A percentile compares a stretch with the other conserved stretches of the same genome.
Conservation (phyloP, 306 rosid species). For the Casuarina cunninghamiana region DNA sequence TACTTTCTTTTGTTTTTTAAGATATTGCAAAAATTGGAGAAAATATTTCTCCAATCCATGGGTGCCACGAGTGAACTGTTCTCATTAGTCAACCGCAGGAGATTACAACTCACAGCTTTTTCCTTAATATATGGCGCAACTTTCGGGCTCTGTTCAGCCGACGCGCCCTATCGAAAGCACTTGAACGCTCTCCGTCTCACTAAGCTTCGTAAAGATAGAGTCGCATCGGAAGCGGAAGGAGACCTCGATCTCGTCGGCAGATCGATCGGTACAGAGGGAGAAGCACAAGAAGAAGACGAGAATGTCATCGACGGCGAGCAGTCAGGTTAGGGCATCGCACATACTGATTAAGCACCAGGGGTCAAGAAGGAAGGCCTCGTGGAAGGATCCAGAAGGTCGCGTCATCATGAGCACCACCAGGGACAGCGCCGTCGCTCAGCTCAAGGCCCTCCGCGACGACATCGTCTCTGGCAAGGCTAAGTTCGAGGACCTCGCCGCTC, state of each 20-base stretch:
- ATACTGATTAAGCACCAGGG: conserved; percentile 92
- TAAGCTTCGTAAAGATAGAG: conserved; percentile 55
- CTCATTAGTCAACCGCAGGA: too few species aligned
- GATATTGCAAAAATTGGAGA: too few species aligned
- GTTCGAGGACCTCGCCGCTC: conserved; percentile 75
- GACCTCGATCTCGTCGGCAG: conserved; percentile 48
- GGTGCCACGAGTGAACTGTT: too few species aligned
- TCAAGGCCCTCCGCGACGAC: conserved; percentile 62
- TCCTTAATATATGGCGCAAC: background rate
- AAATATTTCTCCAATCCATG: too few species aligned
- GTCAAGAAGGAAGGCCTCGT: conserved; percentile 85
- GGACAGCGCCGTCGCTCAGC: conserved; percentile 73
- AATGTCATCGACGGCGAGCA: conserved; percentile 57
- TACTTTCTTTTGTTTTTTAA: too few species aligned
- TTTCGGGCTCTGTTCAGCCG: background rate
- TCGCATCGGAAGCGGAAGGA: conserved; percentile 84
- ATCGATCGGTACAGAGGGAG: conserved; percentile 46
- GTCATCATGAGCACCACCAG: conserved; percentile 70
- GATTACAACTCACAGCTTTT: background rate
- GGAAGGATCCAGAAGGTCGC: conserved; percentile 97
- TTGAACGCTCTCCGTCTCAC: background rate
- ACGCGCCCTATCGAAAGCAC: too few species aligned
- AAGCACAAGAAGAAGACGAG: conserved; percentile 48
- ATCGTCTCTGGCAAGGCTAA: conserved; percentile 71
- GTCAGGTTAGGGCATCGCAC: conserved; percentile 93